Percentiles rank a stretch among this genome's conserved stretches.
Conservation (phyloP, 2,329 filamentous ascomycete species). For the Atkinsonella hypoxylon region DNA sequence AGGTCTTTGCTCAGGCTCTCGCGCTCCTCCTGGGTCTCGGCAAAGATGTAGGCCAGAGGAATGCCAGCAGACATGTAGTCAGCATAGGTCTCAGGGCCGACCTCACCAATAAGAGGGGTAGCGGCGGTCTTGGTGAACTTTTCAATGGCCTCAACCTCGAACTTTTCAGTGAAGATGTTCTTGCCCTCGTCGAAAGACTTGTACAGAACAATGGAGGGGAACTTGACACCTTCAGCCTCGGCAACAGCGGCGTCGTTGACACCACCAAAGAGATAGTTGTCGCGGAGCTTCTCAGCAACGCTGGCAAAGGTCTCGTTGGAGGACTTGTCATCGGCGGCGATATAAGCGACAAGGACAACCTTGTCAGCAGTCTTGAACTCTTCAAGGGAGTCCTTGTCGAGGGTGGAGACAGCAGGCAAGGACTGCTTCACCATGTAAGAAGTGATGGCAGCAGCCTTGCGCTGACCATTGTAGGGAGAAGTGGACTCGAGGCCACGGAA, state of each 20-base stretch:
- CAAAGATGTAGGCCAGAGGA: conserved; percentile 95
- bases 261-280: conserved; percentile 86
- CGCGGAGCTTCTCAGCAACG: conserved; percentile 65
- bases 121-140: conserved; percentile 75
- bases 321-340: conserved; percentile 67
- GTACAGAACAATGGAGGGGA: conserved; percentile 85
- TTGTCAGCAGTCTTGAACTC: conserved; percentile 98
- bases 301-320: conserved; percentile 75
- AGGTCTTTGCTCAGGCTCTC: conserved; percentile 62
- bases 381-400: conserved; percentile 72
- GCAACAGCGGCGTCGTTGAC: conserved; percentile 74
- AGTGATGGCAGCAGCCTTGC: conserved; percentile 68
- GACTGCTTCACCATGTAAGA: conserved; percentile 98
- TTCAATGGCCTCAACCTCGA: conserved; percentile 68
- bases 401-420: conserved; percentile 75
- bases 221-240: conserved; percentile 79
- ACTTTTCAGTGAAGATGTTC: conserved; percentile 64
- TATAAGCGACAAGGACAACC: conserved; percentile 85
- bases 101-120: conserved; percentile 86
- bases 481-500: conserved; percentile 84
- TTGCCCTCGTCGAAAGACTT: conserved; percentile 98
- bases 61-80: conserved; percentile 88
- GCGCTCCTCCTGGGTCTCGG: conserved; percentile 84
- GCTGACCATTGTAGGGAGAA: conserved; percentile 73
- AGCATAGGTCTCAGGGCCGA: conserved; percentile 93